These are phyloP conservation scores for Datisca glomerata DNA, from an alignment of 306 rosid genomes.

Conservation along the genomic window DNA sequence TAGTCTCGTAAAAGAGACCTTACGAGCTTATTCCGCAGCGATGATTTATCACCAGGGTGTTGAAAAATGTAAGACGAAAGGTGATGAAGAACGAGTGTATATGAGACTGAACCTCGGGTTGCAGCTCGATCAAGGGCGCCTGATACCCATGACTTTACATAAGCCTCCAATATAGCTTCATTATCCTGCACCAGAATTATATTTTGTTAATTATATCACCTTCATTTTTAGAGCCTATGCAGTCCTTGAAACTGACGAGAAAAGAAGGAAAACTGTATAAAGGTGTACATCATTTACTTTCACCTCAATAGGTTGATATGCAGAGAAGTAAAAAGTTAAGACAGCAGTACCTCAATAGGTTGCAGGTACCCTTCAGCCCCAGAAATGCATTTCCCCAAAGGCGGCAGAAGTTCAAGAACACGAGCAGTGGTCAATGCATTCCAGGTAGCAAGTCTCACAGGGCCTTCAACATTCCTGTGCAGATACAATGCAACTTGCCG, in stretches of 20 bases:
- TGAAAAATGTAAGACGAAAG: conserved; percentile 58
- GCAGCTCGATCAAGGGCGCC: conserved; percentile 85
- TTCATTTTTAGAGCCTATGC: background rate
- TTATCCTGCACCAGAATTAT: conserved; percentile 43
- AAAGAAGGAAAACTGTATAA: background rate
- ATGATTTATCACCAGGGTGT: conserved; percentile 27
- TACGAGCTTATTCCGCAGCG: conserved; percentile 55
- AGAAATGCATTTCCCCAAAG: conserved; percentile 56
- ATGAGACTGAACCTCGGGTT: conserved; percentile 56
- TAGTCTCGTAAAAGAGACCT: conserved; percentile 69
- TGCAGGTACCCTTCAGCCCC: conserved; percentile 69
- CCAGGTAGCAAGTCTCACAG: conserved; percentile 74
- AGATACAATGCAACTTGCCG: conserved; percentile 88
- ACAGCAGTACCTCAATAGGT: conserved; percentile 62
- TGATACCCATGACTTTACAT: conserved; percentile 73
- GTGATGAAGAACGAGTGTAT: conserved; percentile 58
- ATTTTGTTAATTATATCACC: background rate
- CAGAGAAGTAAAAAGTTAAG: background rate
- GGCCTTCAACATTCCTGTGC: conserved; percentile 61
- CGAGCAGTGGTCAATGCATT: conserved; percentile 54
- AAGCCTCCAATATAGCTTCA: conserved; percentile 60
- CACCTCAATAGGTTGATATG: background rate
- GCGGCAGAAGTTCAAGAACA: conserved; percentile 90
- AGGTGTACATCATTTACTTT: background rate
- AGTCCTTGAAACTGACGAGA: background rate